Evolutionary conservation across 176 grass and related monocot species (phyloP).

Genomic region (Elymus sibiricus): DNA sequence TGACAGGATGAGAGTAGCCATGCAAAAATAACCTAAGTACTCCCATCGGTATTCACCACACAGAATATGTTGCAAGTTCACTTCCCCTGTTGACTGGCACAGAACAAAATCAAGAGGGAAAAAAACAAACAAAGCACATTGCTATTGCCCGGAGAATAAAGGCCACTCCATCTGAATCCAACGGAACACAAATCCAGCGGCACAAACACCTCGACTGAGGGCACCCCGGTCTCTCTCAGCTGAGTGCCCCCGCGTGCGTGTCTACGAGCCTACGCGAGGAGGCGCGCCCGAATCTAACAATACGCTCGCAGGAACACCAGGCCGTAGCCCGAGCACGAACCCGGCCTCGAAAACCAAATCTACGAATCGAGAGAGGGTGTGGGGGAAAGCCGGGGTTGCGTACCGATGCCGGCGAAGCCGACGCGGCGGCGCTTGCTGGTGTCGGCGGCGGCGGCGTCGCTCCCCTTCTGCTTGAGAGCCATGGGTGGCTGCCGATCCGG

Average conservation of each 20-base stretch:
- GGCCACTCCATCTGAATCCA: background rate
- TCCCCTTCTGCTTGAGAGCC: constrained; percentile 87
- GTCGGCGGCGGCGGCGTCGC: constrained; percentile 27
- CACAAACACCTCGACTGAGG: background rate
- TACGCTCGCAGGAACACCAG: background rate
- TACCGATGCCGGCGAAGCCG: constrained; percentile 73
- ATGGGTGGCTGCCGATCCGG: constrained; percentile 33
- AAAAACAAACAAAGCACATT: no score
- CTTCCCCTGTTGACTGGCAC: background rate
- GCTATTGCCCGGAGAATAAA: background rate
- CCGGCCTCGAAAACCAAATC: background rate
- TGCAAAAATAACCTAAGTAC: background rate
- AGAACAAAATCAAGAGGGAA: background rate
- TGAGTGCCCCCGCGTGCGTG: background rate
- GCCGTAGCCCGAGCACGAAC: background rate
- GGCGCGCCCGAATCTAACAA: background rate
- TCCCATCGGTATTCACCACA: background rate
- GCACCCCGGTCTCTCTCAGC: background rate
- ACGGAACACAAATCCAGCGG: background rate
- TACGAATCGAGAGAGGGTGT: background rate
- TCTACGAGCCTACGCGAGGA: background rate
- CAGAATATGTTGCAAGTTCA: background rate
- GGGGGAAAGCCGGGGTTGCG: background rate
- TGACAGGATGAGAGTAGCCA: background rate
- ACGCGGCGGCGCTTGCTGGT: constrained; percentile 85